Conservation (phyloP, 371 early-diverging fungal species). For the Mortierella sp. region DNA sequence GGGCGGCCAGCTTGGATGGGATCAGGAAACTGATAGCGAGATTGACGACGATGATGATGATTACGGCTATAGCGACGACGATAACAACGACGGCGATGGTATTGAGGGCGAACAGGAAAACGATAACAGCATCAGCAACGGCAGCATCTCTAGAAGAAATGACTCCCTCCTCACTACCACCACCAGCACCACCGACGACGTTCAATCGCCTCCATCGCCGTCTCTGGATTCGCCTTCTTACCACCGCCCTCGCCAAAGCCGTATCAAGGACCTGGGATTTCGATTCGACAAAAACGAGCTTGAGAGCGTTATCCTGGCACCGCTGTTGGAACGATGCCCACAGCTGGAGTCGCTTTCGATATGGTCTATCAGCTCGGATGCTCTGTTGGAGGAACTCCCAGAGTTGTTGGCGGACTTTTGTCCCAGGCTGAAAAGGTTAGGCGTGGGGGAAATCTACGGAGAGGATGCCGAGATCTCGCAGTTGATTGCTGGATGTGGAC, state of each 20-base stretch:
- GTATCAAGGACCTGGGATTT: neutral
- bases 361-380: neutral
- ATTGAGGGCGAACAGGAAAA: neutral
- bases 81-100: neutral
- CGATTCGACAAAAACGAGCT: neutral
- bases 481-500: neutral
- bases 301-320: neutral
- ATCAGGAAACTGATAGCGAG: neutral
- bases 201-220: neutral
- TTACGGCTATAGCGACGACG: neutral
- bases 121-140: too few relatives aligned
- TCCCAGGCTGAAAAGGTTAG: neutral
- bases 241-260: neutral
- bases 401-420: neutral
- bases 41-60: neutral
- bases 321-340: neutral
- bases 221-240: neutral
- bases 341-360: constrained; percentile 3
- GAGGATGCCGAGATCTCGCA: neutral
- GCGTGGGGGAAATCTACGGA: neutral
- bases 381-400: neutral
- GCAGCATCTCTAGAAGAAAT: too few relatives aligned
- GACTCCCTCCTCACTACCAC: too few relatives aligned
- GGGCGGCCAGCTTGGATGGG: neutral
- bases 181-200: too few relatives aligned